Evolutionary conservation across 2,329 filamentous ascomycete species (phyloP), one percentile per base, ranked within the genome.

Genomic region (Periconia digitata): DNA sequence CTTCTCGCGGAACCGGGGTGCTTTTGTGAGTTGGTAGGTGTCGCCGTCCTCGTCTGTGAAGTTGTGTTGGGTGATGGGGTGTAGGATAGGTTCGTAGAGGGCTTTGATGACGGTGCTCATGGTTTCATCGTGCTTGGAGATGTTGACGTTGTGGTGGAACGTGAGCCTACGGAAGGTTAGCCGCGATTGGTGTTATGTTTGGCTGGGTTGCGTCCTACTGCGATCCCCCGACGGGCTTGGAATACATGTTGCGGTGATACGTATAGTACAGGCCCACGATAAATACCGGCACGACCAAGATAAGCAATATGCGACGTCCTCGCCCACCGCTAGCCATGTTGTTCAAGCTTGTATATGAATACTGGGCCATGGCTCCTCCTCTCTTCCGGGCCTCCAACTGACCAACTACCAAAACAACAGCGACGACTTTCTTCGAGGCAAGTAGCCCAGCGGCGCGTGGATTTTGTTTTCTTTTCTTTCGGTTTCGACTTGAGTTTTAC

Each of bases 21-120:
- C 54, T 38, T 62, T 62, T 23, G 56, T 49, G 36, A 71, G 61
- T 42, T 52, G 55, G 53, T 68, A 65, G n/a, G 63, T 43, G 29
- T 66, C 61, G 40, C 69, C 67, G 34, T 72, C 69, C 39, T 71
- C 67, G 51, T 71, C 67, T 46, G 66, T 70, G 54, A 72, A 72
- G 50, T 69, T 70, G 8, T 58, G 51, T 8, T 67, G 67, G 40
- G 63, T 62, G 43, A 72, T 54, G 4, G 67, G 67, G 46, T 70
- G 69, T 16, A 70, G 43, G 35, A 70, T 63, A 38, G 67, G 67
- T 38, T 57, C 56, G 50, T 70, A 72, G 36, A 72, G 64, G 47
- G 65, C 63, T 55, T 68, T 67, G 43, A 71, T 64, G 43, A 71
- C 66, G n/a, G 66, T 63, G 15, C 56, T 45, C 66, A 71, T 71